These are phyloP conservation scores for Mycena sanguinolenta DNA, from an alignment of 768 basidiomycete species.

Conservation along the genomic window DNA sequence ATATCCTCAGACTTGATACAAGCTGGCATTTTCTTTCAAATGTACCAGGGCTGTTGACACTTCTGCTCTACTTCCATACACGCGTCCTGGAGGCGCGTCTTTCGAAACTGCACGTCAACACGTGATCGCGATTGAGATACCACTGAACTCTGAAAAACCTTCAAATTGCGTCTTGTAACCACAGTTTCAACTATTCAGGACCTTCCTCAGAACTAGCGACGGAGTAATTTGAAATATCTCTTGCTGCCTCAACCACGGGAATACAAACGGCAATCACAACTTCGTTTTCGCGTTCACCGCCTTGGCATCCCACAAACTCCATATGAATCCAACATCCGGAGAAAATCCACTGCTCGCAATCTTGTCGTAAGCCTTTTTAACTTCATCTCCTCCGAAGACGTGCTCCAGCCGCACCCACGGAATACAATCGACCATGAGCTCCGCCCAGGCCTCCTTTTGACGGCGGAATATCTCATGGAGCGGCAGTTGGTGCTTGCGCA, in stretches of 20 bases:
- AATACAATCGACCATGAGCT: slow-evolving; percentile 67
- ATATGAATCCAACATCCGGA: slow-evolving; percentile 70
- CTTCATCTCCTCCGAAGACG: slow-evolving; percentile 60
- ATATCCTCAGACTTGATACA: too few species aligned
- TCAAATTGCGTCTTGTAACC: too few species aligned
- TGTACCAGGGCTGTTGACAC: too few species aligned
- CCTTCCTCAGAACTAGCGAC: too few species aligned
- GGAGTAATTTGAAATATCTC: too few species aligned
- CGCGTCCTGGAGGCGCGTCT: too few species aligned
- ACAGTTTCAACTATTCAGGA: too few species aligned
- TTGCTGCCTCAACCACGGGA: neutral
- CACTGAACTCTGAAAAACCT: too few species aligned
- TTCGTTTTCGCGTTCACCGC: slow-evolving; percentile 16
- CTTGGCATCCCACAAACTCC: slow-evolving; percentile 73
- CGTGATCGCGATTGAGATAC: too few species aligned
- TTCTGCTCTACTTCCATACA: too few species aligned
- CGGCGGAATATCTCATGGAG: slow-evolving; percentile 59
- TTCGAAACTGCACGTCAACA: too few species aligned
- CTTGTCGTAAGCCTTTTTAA: slow-evolving; percentile 63
- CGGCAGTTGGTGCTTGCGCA: slow-evolving; percentile 63
- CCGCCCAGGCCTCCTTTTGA: slow-evolving; percentile 72
- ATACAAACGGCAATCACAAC: slow-evolving; percentile 25
- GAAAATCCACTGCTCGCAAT: slow-evolving; percentile 61
- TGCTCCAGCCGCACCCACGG: slow-evolving; percentile 69
- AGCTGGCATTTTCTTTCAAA: too few species aligned